These are phyloP conservation scores for Pseudogymnoascus sp. DNA, from an alignment of 2,329 filamentous ascomycete genomes.

Conservation along the genomic window DNA sequence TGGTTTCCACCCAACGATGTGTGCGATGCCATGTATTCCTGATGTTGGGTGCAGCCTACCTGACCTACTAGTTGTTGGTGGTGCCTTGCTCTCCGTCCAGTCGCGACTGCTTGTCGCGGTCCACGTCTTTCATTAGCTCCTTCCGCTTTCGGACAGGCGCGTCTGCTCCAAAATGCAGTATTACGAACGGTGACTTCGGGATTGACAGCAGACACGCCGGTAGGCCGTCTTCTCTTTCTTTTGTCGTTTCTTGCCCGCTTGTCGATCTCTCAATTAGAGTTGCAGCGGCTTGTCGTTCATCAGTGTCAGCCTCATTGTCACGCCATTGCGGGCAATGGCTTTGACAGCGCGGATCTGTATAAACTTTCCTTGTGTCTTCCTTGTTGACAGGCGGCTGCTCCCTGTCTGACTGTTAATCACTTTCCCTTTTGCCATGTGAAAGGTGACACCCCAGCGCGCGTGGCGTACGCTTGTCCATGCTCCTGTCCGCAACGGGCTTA, in stretches of 20 bases:
- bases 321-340: conserved; percentile 1
- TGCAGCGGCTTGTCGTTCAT: not conserved
- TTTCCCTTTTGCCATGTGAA: conserved; percentile 4
- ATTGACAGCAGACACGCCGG: not conserved
- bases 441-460: not conserved
- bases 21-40: not conserved
- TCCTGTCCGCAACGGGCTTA: not conserved
- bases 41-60: not conserved
- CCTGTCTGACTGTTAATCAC: not conserved
- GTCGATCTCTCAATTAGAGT: not conserved
- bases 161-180: not conserved
- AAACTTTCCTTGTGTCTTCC: not conserved
- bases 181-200: not conserved
- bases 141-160: not conserved
- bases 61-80: not conserved
- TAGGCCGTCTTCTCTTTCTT: not conserved
- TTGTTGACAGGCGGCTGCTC: conserved; percentile 1
- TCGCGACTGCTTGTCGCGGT: not conserved
- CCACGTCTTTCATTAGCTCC: not conserved
- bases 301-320: conserved; percentile 1
- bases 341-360: conserved; percentile 1
- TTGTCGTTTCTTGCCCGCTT: not conserved
- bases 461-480: not conserved
- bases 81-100: not conserved
- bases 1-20: not conserved